These are phyloP conservation scores for Zygnema cylindricum DNA, from an alignment of 139 green algal species.

Conservation along the genomic window DNA sequence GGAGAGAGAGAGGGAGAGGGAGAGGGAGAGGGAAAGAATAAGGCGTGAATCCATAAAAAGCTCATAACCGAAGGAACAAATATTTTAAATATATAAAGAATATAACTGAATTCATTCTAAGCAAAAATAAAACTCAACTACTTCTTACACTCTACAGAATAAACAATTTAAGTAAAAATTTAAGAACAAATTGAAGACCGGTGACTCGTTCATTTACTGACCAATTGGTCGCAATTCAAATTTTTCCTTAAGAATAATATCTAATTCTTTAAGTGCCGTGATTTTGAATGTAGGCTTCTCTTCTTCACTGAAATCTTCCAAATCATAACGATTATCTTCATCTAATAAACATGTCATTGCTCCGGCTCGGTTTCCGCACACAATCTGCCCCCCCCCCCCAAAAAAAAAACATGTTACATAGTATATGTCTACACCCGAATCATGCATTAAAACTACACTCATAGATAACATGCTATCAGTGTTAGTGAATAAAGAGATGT, in stretches of 20 bases:
- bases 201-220: too few species aligned
- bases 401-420: background rate
- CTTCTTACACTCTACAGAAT: too few species aligned
- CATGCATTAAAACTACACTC: background rate
- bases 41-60: too few species aligned
- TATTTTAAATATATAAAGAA: background rate
- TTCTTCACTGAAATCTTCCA: background rate
- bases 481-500: background rate
- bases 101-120: background rate
- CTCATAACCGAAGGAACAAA: background rate
- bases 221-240: slow-evolving; percentile 14
- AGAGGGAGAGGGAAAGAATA: too few species aligned
- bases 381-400: slow-evolving; percentile 63
- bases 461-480: background rate
- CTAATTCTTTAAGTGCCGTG: slow-evolving; percentile 18
- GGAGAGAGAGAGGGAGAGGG: too few species aligned
- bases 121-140: background rate
- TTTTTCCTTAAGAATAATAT: background rate
- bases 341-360: slow-evolving; percentile 79
- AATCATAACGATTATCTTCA: slow-evolving; percentile 34
- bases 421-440: background rate
- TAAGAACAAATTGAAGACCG: background rate
- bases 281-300: slow-evolving; percentile 27
- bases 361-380: slow-evolving; percentile 78
- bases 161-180: background rate